Evolutionary conservation across 2,329 filamentous ascomycete species (phyloP).

Genomic region (Trichoderma koningii): DNA sequence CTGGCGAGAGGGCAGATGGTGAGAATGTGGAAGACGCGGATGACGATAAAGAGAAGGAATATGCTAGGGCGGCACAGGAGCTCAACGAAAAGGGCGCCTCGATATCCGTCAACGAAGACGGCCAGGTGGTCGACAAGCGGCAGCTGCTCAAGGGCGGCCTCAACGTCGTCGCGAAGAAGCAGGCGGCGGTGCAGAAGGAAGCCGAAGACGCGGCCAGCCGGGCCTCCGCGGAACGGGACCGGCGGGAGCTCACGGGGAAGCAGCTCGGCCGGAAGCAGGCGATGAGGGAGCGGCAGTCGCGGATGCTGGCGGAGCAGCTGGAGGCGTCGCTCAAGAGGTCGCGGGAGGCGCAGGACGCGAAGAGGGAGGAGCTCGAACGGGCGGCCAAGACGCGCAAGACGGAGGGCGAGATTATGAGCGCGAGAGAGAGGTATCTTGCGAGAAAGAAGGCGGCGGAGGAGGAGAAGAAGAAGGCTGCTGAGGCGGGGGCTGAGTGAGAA

Average conservation of each 20-base stretch:
- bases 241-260: slow-evolving; percentile 45
- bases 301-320: slow-evolving; percentile 77
- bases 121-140: slow-evolving; percentile 81
- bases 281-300: slow-evolving; percentile 73
- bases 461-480: slow-evolving; percentile 56
- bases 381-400: slow-evolving; percentile 78
- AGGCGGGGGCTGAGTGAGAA: slow-evolving; percentile 26
- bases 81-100: slow-evolving; percentile 63
- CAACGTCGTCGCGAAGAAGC: slow-evolving; percentile 69
- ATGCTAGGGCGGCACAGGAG: slow-evolving; percentile 66
- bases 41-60: slow-evolving; percentile 56
- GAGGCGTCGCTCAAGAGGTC: slow-evolving; percentile 72
- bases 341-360: slow-evolving; percentile 67
- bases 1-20: slow-evolving; percentile 30
- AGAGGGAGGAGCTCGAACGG: slow-evolving; percentile 63
- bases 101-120: slow-evolving; percentile 77
- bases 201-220: slow-evolving; percentile 14
- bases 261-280: slow-evolving; percentile 60
- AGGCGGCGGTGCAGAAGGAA: slow-evolving; percentile 43
- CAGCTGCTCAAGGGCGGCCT: slow-evolving; percentile 75
- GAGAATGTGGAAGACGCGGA: slow-evolving; percentile 42
- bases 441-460: slow-evolving; percentile 75
- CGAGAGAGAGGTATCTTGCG: slow-evolving; percentile 77
- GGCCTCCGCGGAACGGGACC: slow-evolving; percentile 36
- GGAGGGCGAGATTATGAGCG: slow-evolving; percentile 71